Evolutionary conservation across 495 filamentous ascomycete genomes (phyloP).

Genomic region (Amphirosellinia nigrospora): DNA sequence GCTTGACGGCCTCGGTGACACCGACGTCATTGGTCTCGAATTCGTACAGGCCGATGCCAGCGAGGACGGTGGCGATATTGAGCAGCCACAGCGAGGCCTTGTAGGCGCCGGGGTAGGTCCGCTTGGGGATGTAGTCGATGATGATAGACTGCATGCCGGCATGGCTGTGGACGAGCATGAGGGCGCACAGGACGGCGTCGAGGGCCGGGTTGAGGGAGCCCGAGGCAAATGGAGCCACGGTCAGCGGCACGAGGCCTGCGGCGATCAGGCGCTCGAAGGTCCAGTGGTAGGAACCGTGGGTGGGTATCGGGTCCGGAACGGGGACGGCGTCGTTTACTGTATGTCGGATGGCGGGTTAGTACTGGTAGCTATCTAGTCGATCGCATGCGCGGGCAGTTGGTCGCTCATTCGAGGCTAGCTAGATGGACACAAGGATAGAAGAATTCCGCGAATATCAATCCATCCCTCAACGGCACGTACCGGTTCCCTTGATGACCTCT

Average conservation of each 20-base stretch:
- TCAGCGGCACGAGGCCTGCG: constrained; percentile 81
- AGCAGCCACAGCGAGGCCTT: constrained; percentile 75
- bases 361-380: not conserved
- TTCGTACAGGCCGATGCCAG: constrained; percentile 90
- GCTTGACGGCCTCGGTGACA: constrained; percentile 83
- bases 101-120: constrained; percentile 69
- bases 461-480: constrained; percentile 58
- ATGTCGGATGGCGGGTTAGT: not conserved
- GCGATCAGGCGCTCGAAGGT: constrained; percentile 87
- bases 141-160: constrained; percentile 90
- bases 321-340: constrained; percentile 86
- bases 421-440: too few species aligned
- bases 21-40: constrained; percentile 99
- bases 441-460: not conserved
- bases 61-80: constrained; percentile 76
- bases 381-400: constrained; percentile 2
- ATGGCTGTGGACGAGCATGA: constrained; percentile 89
- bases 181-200: constrained; percentile 83
- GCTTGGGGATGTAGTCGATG: constrained; percentile 85
- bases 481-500: constrained; percentile 80
- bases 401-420: not conserved
- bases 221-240: constrained; percentile 87
- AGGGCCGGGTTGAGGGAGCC: constrained; percentile 87
- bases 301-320: constrained; percentile 71
- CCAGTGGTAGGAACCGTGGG: constrained; percentile 97